Base-by-base conservation (phyloP, 2,329 filamentous ascomycete species). In the Blumeriella jaapii region DNA sequence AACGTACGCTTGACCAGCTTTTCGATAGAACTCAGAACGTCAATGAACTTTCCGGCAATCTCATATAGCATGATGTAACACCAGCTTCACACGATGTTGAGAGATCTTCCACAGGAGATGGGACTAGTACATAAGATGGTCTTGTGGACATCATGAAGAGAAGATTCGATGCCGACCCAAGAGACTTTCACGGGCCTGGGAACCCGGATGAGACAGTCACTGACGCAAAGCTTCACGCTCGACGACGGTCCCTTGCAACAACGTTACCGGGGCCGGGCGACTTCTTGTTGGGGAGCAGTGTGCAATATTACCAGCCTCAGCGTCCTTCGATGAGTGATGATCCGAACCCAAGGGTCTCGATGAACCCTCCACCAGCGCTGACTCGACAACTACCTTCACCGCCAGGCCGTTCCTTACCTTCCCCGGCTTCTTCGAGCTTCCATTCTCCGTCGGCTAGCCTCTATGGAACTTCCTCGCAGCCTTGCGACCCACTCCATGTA, bases 311-410 rank as follows among this genome's bases (percentile, higher is more conserved):
- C 40, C 41, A 41, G 19, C 20, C 42, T 9, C 32, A 32, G 5
- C 36, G 34, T 5, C 23, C 33, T 8, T 29, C 31, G 25, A 18
- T 36, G 45, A 48, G 11, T 12, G 24, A 26, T 35, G 31, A 31
- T 8, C 28, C 42, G 11, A 41, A 30, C 16, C 41, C 29, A 16
- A 45, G 41, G 32, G 25, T 40, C 2, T 47, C 48, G 7, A 55
- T 56, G 53, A 50, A 54, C 31, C 52, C 49, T 27, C 52, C 51
- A 8, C 42, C 47, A n/a, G 43, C 48, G 13, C 45, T 44, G 16
- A 48, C 38, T 31, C 47, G 49, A n/a, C 53, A 55, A 16, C 37
- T 55, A 18, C 46, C 49, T 13, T 54, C 53, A n/a, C 52, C 54
- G 26, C 49, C 53, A 15, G 47, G 49, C 12, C 46, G 52, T 20